Evolutionary conservation across 164 flowering plant genomes (phyloP).

Genomic region (Saururus chinensis): DNA sequence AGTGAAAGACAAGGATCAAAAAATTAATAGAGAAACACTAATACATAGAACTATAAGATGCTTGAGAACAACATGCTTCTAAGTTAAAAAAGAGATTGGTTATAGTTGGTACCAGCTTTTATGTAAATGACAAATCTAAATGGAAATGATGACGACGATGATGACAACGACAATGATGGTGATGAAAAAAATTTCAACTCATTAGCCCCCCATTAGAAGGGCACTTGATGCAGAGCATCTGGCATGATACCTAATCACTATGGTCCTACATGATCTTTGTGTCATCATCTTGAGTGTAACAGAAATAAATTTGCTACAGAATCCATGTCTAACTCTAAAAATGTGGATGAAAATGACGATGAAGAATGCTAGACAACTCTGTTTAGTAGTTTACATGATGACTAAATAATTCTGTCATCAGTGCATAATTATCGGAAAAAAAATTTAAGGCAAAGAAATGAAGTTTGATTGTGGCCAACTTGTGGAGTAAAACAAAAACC

Average conservation of each 20-base stretch:
- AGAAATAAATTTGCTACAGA: no score
- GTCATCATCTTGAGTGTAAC: not conserved
- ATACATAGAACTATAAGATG: no score
- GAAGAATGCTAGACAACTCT: no score
- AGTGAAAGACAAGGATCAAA: not conserved
- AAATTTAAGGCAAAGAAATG: no score
- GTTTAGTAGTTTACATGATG: no score
- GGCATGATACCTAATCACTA: not conserved
- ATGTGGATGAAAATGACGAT: no score
- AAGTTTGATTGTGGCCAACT: no score
- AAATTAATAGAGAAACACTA: not conserved
- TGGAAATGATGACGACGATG: not conserved
- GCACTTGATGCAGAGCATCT: not conserved
- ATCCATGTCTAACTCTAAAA: no score
- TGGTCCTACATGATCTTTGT: not conserved
- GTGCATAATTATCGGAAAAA: not conserved
- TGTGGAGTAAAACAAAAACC: no score
- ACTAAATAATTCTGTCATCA: not conserved
- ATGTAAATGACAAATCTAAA: not conserved
- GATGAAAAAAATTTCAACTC: no score
- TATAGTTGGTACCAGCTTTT: no score
- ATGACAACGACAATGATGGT: not conserved
- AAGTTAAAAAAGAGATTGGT: not conserved
- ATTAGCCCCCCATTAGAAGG: no score
- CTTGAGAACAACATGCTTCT: not conserved